These are phyloP conservation scores for Nannochloropsis salina DNA, from an alignment of 108 stramenopile species.

Conservation along the genomic window DNA sequence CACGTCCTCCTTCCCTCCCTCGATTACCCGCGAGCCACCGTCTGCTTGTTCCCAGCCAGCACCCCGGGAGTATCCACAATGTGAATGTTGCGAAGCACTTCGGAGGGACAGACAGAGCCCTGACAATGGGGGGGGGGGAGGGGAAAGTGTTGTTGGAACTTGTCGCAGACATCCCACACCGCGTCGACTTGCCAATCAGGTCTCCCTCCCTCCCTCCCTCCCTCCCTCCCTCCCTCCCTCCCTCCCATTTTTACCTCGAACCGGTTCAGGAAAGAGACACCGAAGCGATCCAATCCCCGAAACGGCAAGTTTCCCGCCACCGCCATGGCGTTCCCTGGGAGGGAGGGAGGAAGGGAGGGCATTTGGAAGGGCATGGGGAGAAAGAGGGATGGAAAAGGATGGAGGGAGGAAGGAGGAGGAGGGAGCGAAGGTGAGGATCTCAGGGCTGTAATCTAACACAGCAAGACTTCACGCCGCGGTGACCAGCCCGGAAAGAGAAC, in stretches of 20 bases:
- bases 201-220: background rate
- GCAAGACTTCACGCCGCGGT: too few relatives aligned
- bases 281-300: constrained; percentile 83
- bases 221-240: constrained; percentile 21
- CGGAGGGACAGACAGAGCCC: constrained; percentile 32
- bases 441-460: too few relatives aligned
- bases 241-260: constrained; percentile 62
- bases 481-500: too few relatives aligned
- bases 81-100: constrained; percentile 73
- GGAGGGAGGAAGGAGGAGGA: too few relatives aligned
- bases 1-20: background rate
- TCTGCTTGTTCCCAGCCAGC: constrained; percentile 93
- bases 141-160: background rate
- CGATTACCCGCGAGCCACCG: constrained; percentile 59
- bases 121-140: background rate
- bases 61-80: constrained; percentile 98
- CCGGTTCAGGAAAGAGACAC: constrained; percentile 89
- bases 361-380: background rate
- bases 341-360: constrained; percentile 4
- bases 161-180: background rate
- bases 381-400: too few relatives aligned
- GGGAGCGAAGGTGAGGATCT: too few relatives aligned
- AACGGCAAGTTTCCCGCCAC: constrained; percentile 81
- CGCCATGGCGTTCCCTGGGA: constrained; percentile 63
- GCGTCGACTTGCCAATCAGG: background rate